phyloP scores from a whole-genome alignment of 2,329 filamentous ascomycete species.

The Geoglossum cookeanum region DNA sequence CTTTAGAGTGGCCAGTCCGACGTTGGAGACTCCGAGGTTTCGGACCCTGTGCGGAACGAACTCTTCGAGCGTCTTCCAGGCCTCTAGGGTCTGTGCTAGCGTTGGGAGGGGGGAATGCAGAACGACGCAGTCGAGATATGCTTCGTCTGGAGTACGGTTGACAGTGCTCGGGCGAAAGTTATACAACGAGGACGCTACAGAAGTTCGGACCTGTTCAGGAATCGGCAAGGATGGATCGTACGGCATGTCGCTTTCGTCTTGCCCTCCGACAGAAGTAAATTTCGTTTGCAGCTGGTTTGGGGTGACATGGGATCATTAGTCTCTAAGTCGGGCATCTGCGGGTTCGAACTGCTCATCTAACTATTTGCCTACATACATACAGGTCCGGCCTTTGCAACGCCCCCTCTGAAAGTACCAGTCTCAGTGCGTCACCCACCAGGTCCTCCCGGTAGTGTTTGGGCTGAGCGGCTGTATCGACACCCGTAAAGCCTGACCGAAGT shows the following conservation, averaged over 20 bases:
- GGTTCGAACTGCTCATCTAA: constrained; percentile 1
- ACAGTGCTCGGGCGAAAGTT: constrained; percentile 29
- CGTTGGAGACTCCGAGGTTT: constrained; percentile 58
- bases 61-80: constrained; percentile 45
- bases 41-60: constrained; percentile 47
- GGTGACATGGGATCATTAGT: neutral
- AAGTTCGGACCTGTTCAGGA: constrained; percentile 44
- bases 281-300: constrained; percentile 55
- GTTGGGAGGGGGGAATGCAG: constrained; percentile 37
- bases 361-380: constrained; percentile 31
- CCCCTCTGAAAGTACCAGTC: constrained; percentile 38
- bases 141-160: constrained; percentile 17
- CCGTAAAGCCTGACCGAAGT: constrained; percentile 48
- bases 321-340: constrained; percentile 1
- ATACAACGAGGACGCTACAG: constrained; percentile 44
- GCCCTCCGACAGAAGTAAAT: constrained; percentile 46
- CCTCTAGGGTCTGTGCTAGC: constrained; percentile 34
- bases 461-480: constrained; percentile 60
- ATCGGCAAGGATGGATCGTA: constrained; percentile 41
- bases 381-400: constrained; percentile 39
- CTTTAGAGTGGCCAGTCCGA: constrained; percentile 36
- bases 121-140: constrained; percentile 39
- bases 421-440: constrained; percentile 47
- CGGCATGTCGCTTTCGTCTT: constrained; percentile 40
- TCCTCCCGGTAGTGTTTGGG: constrained; percentile 61